These are phyloP conservation scores for Cordyceps militaris DNA, from an alignment of 2,329 filamentous ascomycete species.

Conservation along the genomic window DNA sequence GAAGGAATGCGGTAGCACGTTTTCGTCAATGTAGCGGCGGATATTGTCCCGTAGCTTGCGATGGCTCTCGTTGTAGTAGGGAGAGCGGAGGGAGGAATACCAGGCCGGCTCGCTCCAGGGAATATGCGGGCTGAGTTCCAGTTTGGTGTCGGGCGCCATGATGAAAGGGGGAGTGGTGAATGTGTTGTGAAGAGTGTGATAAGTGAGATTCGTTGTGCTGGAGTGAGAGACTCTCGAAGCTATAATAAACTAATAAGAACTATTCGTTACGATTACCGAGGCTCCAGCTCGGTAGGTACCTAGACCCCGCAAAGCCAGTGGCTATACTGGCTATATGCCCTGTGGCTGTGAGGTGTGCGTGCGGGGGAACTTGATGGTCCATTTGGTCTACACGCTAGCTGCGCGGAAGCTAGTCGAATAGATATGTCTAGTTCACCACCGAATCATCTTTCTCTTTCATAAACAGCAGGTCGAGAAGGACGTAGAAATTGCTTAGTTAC, in stretches of 20 bases:
- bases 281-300: neutral
- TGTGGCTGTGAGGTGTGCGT: too few relatives aligned
- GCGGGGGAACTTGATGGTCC: too few relatives aligned
- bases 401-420: too few relatives aligned
- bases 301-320: neutral
- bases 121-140: conserved; percentile 16
- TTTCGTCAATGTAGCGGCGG: conserved; percentile 51
- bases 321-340: neutral
- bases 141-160: conserved; percentile 19
- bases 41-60: conserved; percentile 48
- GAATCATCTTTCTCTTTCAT: too few relatives aligned
- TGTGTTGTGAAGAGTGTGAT: neutral
- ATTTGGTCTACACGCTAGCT: too few relatives aligned
- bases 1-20: conserved; percentile 50
- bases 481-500: too few relatives aligned
- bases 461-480: too few relatives aligned
- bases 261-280: neutral
- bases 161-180: neutral
- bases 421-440: too few relatives aligned
- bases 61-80: conserved; percentile 59
- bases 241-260: neutral
- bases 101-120: conserved; percentile 23
- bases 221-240: neutral
- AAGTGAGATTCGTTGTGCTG: too few relatives aligned
- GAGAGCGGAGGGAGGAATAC: conserved; percentile 26